phyloP scores from a whole-genome alignment of 2,329 filamentous ascomycete species.

The Diaporthe australafricana region DNA sequence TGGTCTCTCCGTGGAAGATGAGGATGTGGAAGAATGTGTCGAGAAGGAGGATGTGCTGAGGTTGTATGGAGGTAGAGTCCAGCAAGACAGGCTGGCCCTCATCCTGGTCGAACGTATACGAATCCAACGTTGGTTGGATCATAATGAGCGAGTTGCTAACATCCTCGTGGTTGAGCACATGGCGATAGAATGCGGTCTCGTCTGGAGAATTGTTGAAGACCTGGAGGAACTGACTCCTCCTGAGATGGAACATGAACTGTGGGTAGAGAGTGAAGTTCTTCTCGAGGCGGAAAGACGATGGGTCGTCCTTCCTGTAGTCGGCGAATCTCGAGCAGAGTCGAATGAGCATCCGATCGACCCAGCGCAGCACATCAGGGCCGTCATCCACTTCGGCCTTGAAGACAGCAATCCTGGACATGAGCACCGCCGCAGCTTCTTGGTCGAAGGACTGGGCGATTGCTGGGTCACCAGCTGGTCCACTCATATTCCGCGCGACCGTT shows the following conservation, averaged over 20 bases:
- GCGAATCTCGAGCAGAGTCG: slow-evolving; percentile 95
- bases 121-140: slow-evolving; percentile 98
- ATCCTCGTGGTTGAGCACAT: slow-evolving; percentile 97
- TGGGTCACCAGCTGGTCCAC: slow-evolving; percentile 92
- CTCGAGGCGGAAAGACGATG: slow-evolving; percentile 94
- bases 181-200: slow-evolving; percentile 98
- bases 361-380: slow-evolving; percentile 95
- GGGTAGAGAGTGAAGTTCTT: slow-evolving; percentile 99
- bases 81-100: slow-evolving; percentile 93
- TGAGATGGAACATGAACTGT: slow-evolving; percentile 99
- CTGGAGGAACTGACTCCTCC: slow-evolving; percentile 96
- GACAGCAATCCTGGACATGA: slow-evolving; percentile 99
- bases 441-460: slow-evolving; percentile 97
- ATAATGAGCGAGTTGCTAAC: slow-evolving; percentile 97
- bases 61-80: slow-evolving; percentile 95
- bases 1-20: slow-evolving; percentile 98
- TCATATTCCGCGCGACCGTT: slow-evolving; percentile 90
- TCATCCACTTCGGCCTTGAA: slow-evolving; percentile 99
- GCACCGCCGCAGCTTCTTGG: slow-evolving; percentile 94
- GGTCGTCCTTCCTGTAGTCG: slow-evolving; percentile 97
- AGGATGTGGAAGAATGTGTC: slow-evolving; percentile 99
- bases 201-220: slow-evolving; percentile 99
- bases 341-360: slow-evolving; percentile 99
- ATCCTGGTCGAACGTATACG: slow-evolving; percentile 96
- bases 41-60: slow-evolving; percentile 90